phyloP scores from a whole-genome alignment of 2,329 filamentous ascomycete species.

The Monosporascus sp. region DNA sequence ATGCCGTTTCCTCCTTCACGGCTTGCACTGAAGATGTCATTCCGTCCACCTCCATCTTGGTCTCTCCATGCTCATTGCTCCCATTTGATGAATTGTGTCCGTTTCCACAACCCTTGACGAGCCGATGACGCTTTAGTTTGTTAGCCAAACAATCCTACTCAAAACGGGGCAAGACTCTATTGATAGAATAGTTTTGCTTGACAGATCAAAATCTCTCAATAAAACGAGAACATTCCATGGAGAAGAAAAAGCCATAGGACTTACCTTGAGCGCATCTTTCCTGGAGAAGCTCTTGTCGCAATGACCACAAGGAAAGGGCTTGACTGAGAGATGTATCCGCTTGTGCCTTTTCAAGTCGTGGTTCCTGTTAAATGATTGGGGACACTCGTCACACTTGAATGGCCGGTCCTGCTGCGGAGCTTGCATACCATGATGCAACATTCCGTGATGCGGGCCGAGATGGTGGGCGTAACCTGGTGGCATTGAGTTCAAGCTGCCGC shows the following conservation, averaged over 20 bases:
- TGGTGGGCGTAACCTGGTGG: constrained; percentile 50
- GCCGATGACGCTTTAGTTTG: constrained; percentile 48
- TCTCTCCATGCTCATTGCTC: not conserved
- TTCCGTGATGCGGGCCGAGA: constrained; percentile 38
- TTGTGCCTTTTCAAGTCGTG: constrained; percentile 96
- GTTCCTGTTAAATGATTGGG: constrained; percentile 91
- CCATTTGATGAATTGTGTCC: constrained; percentile 22
- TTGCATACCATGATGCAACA: constrained; percentile 55
- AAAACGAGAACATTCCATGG: not conserved
- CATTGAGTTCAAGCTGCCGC: constrained; percentile 47
- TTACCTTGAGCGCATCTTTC: constrained; percentile 94
- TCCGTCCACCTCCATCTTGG: not conserved
- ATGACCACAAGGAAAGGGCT: constrained; percentile 85
- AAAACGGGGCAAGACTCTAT: no score
- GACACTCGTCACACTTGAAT: constrained; percentile 90
- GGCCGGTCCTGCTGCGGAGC: constrained; percentile 65
- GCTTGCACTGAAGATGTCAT: not conserved
- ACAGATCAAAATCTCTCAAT: not conserved
- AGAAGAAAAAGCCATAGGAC: not conserved
- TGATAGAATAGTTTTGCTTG: constrained; percentile 19
- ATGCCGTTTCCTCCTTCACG: not conserved
- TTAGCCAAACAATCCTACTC: constrained; percentile 8
- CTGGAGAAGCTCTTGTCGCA: constrained; percentile 97
- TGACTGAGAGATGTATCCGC: constrained; percentile 88
- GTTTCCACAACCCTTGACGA: constrained; percentile 60